phyloP scores from a whole-genome alignment of 345 rosid species.

The Xanthoceras sorbifolium region DNA sequence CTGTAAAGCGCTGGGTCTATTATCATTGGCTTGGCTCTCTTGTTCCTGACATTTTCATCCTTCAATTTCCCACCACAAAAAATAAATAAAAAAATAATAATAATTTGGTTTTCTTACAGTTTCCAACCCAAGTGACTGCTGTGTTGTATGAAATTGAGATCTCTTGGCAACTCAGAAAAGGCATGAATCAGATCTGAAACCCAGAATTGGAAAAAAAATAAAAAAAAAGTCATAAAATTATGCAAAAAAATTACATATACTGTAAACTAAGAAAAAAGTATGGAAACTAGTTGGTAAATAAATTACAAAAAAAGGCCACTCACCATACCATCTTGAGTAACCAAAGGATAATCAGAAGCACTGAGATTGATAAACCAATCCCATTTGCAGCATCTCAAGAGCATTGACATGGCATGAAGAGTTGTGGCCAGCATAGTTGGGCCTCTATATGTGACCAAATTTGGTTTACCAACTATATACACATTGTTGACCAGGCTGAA shows the following conservation, averaged over 20 bases:
- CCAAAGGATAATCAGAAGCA: constrained; percentile 90
- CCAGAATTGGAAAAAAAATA: too few species aligned
- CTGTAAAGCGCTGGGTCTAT: constrained; percentile 89
- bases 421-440: constrained; percentile 92
- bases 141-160: constrained; percentile 90
- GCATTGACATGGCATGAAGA: constrained; percentile 79
- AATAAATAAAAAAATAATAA: neutral
- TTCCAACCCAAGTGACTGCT: constrained; percentile 86
- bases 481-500: constrained; percentile 68
- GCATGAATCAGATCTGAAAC: constrained; percentile 86
- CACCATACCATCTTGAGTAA: constrained; percentile 99
- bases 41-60: constrained; percentile 47
- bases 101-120: constrained; percentile 43
- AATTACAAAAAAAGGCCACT: constrained; percentile 42
- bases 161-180: constrained; percentile 76
- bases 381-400: constrained; percentile 77
- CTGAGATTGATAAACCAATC: constrained; percentile 98
- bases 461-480: constrained; percentile 72
- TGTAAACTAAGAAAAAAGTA: neutral
- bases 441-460: constrained; percentile 87
- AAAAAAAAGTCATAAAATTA: neutral
- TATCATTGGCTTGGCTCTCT: constrained; percentile 81
- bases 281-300: neutral
- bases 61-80: neutral
- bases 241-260: neutral